Evolutionary conservation across 148 eudicot species (phyloP).

Genomic region (Chenopodium album): DNA sequence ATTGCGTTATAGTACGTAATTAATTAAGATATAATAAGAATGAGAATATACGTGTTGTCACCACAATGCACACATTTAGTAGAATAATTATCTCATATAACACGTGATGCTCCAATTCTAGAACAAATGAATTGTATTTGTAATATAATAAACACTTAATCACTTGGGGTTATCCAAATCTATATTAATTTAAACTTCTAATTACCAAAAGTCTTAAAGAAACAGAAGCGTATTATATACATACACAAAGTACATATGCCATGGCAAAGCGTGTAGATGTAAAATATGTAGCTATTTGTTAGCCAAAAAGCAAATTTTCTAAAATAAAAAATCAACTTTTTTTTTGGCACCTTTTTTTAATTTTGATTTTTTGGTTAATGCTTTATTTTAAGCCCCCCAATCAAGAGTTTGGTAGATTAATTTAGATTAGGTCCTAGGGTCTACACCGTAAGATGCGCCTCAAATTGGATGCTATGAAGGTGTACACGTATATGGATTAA

Average conservation of each 20-base stretch:
- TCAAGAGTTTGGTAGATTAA: constrained; percentile 20
- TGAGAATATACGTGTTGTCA: not conserved
- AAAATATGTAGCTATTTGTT: constrained; percentile 7
- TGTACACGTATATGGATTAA: constrained; percentile 31
- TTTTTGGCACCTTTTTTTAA: too few species aligned
- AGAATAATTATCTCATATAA: not conserved
- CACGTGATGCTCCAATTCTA: not conserved
- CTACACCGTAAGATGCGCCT: constrained; percentile 22
- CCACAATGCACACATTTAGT: not conserved
- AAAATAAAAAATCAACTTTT: too few species aligned
- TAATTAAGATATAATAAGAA: not conserved
- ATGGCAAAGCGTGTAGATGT: constrained; percentile 29
- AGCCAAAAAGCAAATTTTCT: not conserved
- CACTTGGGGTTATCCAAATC: constrained; percentile 12
- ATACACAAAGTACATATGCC: constrained; percentile 14
- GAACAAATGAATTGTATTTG: not conserved
- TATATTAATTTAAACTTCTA: not conserved
- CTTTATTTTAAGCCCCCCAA: constrained; percentile 16
- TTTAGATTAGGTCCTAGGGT: constrained; percentile 27
- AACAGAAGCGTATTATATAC: not conserved
- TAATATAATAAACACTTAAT: not conserved
- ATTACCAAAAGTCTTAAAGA: not conserved
- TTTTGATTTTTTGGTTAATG: not conserved
- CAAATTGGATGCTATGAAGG: constrained; percentile 11
- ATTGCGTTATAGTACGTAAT: not conserved